Base-by-base conservation (phyloP, 805 yeast species). In the Isabelozyma gotoi region DNA sequence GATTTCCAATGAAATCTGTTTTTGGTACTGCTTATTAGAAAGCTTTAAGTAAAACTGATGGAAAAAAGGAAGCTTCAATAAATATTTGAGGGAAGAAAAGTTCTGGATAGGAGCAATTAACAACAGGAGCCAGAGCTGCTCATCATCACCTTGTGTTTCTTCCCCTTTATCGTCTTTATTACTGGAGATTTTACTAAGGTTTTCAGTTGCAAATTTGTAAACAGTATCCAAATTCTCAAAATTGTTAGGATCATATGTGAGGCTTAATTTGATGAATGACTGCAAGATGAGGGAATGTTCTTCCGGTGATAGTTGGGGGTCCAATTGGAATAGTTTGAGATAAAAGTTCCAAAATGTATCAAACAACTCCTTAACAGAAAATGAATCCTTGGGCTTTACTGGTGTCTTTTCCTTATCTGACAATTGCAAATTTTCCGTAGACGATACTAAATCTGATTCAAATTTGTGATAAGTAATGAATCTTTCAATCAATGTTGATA, bases 401-500 rank as follows among this genome's bases (percentile, higher is more conserved):
- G 8, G 29, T 24, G n/a, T n/a, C 19, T 46, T 42, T 29, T 47
- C 55, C 10, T 36, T 47, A 17, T 44, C 52, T 27, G 48, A 47
- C 7, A 35, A 40, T 31, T 47, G 39, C 15, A 41, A 36, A 5
- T 48, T 53, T 42, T 33, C 39, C 19, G 35, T 41, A 7, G 38
- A 11, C 15, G 38, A 15, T 20, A 19, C 46, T 20, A 39, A 38
- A 33, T 57, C 63, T 10, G 40, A 45, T 37, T 57, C 62, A 39
- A 44, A 57, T 24, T 61, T 59, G 35, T 61, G 62, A 58, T 73
- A 84, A 32, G 72, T 74, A 6, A 85, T 73, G 43, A 88, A 73
- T 47, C 97, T 76, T 36, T 85, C 84, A 42, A 92, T 81, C 57
- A 94, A 71, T 0, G 91, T 78, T 12, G 81, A 65, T 21, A 91